Percentiles rank a stretch among this genome's conserved stretches.
phyloP scores from a whole-genome alignment of 208 protist genomes.

The Acanthamoeba lenticulata region DNA sequence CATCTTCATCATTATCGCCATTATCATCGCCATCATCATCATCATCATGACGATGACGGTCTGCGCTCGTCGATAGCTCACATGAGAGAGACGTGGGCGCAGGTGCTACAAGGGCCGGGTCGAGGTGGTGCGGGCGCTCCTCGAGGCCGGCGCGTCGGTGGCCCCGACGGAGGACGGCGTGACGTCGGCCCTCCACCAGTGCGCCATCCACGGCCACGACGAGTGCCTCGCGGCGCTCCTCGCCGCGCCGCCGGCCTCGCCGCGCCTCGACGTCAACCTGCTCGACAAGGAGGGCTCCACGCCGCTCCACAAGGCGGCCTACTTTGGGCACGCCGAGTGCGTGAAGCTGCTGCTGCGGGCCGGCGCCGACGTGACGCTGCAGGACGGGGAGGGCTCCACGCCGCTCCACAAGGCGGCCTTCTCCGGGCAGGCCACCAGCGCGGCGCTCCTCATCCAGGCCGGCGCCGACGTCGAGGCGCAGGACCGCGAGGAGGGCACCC shows the following conservation, averaged over 20 bases:
- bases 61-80: too few relatives aligned
- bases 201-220: not conserved
- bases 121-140: not conserved
- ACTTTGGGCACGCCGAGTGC: not conserved
- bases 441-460: not conserved
- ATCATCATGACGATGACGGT: not conserved
- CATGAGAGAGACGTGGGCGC: too few relatives aligned
- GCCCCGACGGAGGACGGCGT: not conserved
- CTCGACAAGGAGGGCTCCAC: slow-evolving; percentile 35
- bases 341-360: not conserved
- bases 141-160: not conserved
- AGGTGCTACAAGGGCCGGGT: not conserved
- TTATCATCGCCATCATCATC: too few relatives aligned
- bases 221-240: not conserved
- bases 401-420: slow-evolving; percentile 30
- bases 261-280: not conserved
- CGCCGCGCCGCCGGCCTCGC: not conserved
- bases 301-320: slow-evolving; percentile 20
- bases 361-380: not conserved
- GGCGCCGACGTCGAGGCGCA: slow-evolving; percentile 3
- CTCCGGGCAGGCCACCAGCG: not conserved
- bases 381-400: slow-evolving; percentile 11
- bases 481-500: slow-evolving; percentile 1
- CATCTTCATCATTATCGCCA: not conserved
- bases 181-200: not conserved